Evolutionary conservation across 768 basidiomycete species (phyloP), one percentile per base, ranked within the genome.

Genomic region (Suillus subluteus): DNA sequence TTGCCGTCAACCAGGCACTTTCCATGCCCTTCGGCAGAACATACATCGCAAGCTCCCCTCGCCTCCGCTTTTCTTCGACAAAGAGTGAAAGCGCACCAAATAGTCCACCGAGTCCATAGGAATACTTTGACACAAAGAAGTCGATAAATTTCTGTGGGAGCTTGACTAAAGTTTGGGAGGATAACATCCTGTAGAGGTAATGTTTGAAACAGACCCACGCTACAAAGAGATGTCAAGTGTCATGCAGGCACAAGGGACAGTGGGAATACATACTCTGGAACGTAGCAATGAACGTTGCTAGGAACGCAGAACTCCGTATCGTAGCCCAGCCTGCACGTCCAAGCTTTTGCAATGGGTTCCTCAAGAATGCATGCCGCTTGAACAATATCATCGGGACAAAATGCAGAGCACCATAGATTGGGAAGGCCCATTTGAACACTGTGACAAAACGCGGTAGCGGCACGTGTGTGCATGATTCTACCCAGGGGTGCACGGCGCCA

Each of bases 31-130:
- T 94, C 5, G 97, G 97, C 32, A 98, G 79, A 2, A 89, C 91
- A 74, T 91, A 95, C 95, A 95, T 94, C 67, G 96, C 95, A 69
- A 98, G 80, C 79, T 99, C 97, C 1, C 87, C 91, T 6, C 96
- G 85, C n/a, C 97, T 83, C 72, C 90, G 85, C 80, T 87, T 90
- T 73, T 94, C 96, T 73, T 99, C 97, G 4, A 96, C 85, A 65
- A 98, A 87, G 58, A 99, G 79, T 9, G 94, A 84, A 13, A 97
- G 71, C 15, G 94, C 95, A 12, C 91, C 82, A 8, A 89, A 77
- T 52, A 94, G 82, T 0, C 96, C 96, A 3, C 87, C 83, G 3
- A 94, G 41, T 85, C 87, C 94, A 78, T 90, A 95, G 32, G 90
- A 88, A 44, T 82, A 82, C 71, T 89, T 92, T 48, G 89, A 88